Percentiles rank a stretch among this genome's conserved stretches.
Conservation (phyloP, 176 grass and related monocot genomes). For the Stipa capillata region DNA sequence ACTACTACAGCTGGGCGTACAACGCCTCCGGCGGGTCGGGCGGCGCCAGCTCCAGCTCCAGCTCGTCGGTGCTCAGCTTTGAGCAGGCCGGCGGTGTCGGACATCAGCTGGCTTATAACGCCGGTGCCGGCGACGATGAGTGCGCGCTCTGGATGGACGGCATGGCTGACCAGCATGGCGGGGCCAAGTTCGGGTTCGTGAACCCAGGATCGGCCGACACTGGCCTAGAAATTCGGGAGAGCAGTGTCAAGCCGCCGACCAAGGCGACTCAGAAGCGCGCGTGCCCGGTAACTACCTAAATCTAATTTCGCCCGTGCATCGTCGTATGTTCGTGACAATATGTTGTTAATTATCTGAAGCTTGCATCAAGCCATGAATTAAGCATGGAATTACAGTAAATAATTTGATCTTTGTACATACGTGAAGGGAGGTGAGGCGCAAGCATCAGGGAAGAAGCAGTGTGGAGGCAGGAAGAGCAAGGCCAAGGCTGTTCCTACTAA, state of each 20-base stretch:
- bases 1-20: slow-evolving; percentile 31
- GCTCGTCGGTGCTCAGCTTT: slow-evolving; percentile 86
- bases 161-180: slow-evolving; percentile 32
- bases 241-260: slow-evolving; percentile 17
- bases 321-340: background rate
- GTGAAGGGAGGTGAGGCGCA: slow-evolving; percentile 37
- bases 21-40: background rate
- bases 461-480: slow-evolving; percentile 62
- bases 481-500: slow-evolving; percentile 38
- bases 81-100: slow-evolving; percentile 33
- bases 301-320: background rate
- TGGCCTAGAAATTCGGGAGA: slow-evolving; percentile 22
- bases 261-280: slow-evolving; percentile 41
- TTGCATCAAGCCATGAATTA: background rate
- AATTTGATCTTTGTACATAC: background rate
- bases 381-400: background rate
- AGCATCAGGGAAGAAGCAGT: slow-evolving; percentile 70
- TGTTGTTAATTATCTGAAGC: too few species aligned
- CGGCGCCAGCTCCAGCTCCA: slow-evolving; percentile 44
- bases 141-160: slow-evolving; percentile 64
- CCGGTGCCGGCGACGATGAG: slow-evolving; percentile 32
- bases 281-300: background rate
- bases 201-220: slow-evolving; percentile 21
- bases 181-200: slow-evolving; percentile 30
- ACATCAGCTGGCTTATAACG: background rate